Evolutionary conservation across 805 yeast species (phyloP).

Genomic region (Candida manassasensis): DNA sequence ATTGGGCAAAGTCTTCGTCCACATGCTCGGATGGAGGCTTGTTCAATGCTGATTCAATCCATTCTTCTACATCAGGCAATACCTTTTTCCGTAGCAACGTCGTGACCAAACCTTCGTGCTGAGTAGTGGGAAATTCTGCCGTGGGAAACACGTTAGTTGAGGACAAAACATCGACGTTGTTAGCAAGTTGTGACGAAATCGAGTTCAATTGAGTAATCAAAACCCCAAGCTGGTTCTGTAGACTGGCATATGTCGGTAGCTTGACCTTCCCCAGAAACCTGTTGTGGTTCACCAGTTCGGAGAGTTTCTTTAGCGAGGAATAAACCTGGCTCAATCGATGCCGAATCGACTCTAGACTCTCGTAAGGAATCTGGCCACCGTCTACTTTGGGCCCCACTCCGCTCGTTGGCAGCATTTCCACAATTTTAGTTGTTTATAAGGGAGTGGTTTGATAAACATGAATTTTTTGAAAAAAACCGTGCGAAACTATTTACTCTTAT

Average conservation of each 20-base stretch:
- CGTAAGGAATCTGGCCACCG: slow-evolving; percentile 24
- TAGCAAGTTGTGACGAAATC: slow-evolving; percentile 63
- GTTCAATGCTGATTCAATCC: slow-evolving; percentile 52
- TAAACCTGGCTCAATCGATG: slow-evolving; percentile 40
- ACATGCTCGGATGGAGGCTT: slow-evolving; percentile 13
- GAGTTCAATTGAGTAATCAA: slow-evolving; percentile 78
- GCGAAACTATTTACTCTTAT: too few relatives aligned
- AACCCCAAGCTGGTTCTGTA: slow-evolving; percentile 82
- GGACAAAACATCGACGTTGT: slow-evolving; percentile 53
- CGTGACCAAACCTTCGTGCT: slow-evolving; percentile 76
- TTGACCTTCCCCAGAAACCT: slow-evolving; percentile 34
- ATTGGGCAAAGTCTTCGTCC: slow-evolving; percentile 58
- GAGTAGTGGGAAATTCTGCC: slow-evolving; percentile 77
- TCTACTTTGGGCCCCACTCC: neutral
- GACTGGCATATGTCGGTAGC: slow-evolving; percentile 50
- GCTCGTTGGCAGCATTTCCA: neutral
- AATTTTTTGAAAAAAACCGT: too few relatives aligned
- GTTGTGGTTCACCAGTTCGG: slow-evolving; percentile 33
- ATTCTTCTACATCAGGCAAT: slow-evolving; percentile 83
- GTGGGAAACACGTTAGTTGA: slow-evolving; percentile 79
- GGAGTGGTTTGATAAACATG: neutral
- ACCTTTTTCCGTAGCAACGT: slow-evolving; percentile 84
- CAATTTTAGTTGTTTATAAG: neutral
- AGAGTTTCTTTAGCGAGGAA: slow-evolving; percentile 33
- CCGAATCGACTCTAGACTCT: slow-evolving; percentile 36